phyloP scores from a whole-genome alignment of 495 filamentous ascomycete species.

The Hypoxylon trugodes region DNA sequence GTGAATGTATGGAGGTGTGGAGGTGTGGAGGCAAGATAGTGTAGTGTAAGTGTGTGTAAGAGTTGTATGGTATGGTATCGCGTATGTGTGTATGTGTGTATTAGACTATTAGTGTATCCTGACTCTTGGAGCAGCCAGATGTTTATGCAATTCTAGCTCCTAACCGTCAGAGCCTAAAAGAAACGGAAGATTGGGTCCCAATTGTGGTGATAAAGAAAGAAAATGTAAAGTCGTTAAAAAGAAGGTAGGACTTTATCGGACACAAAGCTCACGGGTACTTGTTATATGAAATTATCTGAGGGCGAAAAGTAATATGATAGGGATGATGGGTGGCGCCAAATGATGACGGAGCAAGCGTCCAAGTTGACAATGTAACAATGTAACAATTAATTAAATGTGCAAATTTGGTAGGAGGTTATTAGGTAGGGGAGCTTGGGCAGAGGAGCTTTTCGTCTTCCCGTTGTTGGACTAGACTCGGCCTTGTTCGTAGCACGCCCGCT shows the following conservation, averaged over 20 bases:
- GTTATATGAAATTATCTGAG: constrained; percentile 8
- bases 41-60: too few species aligned
- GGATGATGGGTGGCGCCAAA: constrained; percentile 6
- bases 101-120: constrained; percentile 6
- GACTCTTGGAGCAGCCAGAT: background rate
- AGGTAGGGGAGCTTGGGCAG: constrained; percentile 13
- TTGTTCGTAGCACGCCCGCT: constrained; percentile 21
- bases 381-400: constrained; percentile 31
- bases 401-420: constrained; percentile 9
- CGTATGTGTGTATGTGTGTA: background rate
- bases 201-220: too few species aligned
- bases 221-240: too few species aligned
- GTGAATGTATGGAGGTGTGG: constrained; percentile 23
- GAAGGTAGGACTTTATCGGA: too few species aligned
- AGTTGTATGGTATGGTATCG: background rate
- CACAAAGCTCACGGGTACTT: constrained; percentile 7
- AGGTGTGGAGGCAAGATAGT: constrained; percentile 7
- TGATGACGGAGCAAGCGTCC: constrained; percentile 17
- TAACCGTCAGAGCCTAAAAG: constrained; percentile 27
- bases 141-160: constrained; percentile 13
- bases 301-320: background rate
- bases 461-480: constrained; percentile 32
- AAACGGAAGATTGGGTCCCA: background rate
- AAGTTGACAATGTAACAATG: constrained; percentile 14
- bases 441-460: constrained; percentile 25